Conservation (phyloP, 331 rosid genomes). For the Spiraea crenata region DNA sequence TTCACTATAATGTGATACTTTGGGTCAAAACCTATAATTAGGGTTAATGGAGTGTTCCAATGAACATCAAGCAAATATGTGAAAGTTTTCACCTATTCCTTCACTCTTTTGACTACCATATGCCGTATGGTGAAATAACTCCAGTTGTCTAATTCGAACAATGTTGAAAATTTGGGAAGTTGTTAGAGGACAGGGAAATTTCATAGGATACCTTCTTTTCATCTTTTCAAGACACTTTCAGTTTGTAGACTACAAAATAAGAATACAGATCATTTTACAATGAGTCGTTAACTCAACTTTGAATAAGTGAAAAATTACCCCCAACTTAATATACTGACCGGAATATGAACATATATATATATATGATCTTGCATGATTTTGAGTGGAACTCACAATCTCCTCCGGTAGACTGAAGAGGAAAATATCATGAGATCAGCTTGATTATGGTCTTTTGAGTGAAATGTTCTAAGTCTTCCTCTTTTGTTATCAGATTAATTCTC, state of each 20-base stretch:
- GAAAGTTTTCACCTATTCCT: neutral
- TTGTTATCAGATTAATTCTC: neutral
- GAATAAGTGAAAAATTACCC: too few relatives aligned
- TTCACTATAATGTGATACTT: neutral
- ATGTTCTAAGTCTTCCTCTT: neutral
- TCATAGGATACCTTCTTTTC: neutral
- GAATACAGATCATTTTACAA: too few relatives aligned
- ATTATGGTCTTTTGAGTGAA: too few relatives aligned
- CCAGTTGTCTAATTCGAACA: conserved; percentile 19
- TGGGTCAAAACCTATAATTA: neutral
- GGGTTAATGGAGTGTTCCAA: neutral
- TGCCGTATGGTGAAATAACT: conserved; percentile 40
- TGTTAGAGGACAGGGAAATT: neutral
- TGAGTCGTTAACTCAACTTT: too few relatives aligned
- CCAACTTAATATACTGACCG: too few relatives aligned
- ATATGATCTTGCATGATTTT: too few relatives aligned
- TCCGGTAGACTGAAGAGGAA: too few relatives aligned
- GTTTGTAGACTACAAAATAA: too few relatives aligned
- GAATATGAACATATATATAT: too few relatives aligned
- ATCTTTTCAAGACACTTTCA: too few relatives aligned
- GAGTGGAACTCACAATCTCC: too few relatives aligned
- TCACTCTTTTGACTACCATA: conserved; percentile 5
- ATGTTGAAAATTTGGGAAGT: neutral
- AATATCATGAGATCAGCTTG: too few relatives aligned
- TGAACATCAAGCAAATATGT: neutral